Evolutionary conservation across 2,329 filamentous ascomycete species (phyloP).

Genomic region (Hymenotorrendiella dingleyae): DNA sequence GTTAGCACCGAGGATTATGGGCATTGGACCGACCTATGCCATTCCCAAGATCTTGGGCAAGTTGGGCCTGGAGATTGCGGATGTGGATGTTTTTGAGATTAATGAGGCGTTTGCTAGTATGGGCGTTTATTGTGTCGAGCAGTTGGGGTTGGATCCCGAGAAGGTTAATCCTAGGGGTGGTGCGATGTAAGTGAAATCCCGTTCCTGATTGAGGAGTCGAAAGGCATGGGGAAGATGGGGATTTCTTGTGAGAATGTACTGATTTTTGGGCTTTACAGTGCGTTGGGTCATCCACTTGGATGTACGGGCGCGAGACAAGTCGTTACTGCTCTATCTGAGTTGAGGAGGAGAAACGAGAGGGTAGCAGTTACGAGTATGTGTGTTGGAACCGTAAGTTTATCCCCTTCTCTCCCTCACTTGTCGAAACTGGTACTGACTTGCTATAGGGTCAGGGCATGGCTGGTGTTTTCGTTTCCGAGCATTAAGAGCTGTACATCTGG

Average conservation of each 20-base stretch:
- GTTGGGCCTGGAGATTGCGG: slow-evolving; percentile 73
- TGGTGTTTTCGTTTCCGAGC: slow-evolving; percentile 90
- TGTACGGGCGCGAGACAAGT: slow-evolving; percentile 92
- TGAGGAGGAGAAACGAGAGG: slow-evolving; percentile 75
- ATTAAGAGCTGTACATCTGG: too few species aligned
- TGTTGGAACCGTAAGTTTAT: slow-evolving; percentile 61
- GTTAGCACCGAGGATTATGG: slow-evolving; percentile 89
- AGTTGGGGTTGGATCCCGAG: slow-evolving; percentile 71
- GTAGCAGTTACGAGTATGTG: slow-evolving; percentile 94
- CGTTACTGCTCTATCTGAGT: slow-evolving; percentile 82
- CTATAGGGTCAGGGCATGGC: slow-evolving; percentile 82
- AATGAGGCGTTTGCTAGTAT: slow-evolving; percentile 98
- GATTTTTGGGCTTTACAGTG: slow-evolving; percentile 32
- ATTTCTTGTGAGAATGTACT: neutral
- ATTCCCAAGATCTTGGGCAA: slow-evolving; percentile 86
- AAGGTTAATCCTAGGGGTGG: slow-evolving; percentile 98
- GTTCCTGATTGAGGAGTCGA: neutral
- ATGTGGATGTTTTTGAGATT: slow-evolving; percentile 96
- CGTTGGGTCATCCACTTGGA: slow-evolving; percentile 88
- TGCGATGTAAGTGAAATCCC: slow-evolving; percentile 37
- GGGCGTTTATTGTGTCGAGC: slow-evolving; percentile 82
- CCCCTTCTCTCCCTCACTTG: neutral
- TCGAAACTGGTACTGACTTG: neutral
- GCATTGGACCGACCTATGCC: slow-evolving; percentile 85
- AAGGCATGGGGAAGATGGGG: too few species aligned